Percentiles rank a stretch among this genome's conserved stretches.
phyloP scores from a whole-genome alignment of 2,329 filamentous ascomycete species.

The Aspergillus sp. region DNA sequence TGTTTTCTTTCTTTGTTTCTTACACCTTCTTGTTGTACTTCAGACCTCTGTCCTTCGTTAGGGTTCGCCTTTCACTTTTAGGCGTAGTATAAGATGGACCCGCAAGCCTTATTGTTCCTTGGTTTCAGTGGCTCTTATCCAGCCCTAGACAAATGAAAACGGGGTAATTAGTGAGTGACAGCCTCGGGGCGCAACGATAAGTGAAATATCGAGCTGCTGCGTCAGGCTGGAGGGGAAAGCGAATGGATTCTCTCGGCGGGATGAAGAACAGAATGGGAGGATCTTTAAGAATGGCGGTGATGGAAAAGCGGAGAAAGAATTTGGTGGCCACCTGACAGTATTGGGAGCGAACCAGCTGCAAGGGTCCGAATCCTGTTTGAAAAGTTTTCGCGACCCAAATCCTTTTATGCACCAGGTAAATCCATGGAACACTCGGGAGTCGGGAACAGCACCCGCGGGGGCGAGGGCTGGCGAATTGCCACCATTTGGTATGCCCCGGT shows the following conservation, averaged over 20 bases:
- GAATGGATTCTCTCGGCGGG: not conserved
- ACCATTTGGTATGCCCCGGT: constrained; percentile 2
- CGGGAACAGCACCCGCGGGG: not conserved
- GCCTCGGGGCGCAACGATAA: not conserved
- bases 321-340: constrained; percentile 8
- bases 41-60: not conserved
- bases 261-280: not conserved
- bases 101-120: not conserved
- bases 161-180: not conserved
- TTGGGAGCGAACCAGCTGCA: constrained; percentile 2
- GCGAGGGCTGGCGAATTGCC: not conserved
- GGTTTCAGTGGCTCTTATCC: not conserved
- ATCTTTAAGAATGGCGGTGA: not conserved
- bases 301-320: constrained; percentile 5
- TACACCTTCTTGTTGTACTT: not conserved
- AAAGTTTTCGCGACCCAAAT: constrained; percentile 2
- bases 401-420: not conserved
- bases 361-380: constrained; percentile 1
- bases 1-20: not conserved
- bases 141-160: not conserved
- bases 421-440: constrained; percentile 1
- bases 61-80: not conserved
- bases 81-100: not conserved
- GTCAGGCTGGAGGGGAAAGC: not conserved
- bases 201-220: not conserved